phyloP scores from a whole-genome alignment of 176 grass and related monocot species.

The Aechmea fasciata region DNA sequence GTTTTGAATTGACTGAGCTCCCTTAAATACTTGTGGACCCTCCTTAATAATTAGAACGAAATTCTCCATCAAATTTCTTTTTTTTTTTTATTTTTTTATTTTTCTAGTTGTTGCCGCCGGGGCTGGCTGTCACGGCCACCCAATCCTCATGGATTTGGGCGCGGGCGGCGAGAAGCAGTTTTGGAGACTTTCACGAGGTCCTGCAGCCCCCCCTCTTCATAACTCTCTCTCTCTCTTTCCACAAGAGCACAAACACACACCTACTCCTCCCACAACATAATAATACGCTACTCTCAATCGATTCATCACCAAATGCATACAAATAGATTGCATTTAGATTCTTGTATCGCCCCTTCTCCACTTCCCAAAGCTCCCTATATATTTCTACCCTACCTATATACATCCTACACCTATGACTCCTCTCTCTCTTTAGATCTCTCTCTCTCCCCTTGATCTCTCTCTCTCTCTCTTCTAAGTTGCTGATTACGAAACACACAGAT shows the following conservation, averaged over 20 bases:
- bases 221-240: background rate
- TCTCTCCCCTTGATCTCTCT: background rate
- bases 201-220: background rate
- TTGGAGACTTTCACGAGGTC: background rate
- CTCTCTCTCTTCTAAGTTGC: slow-evolving; percentile 2
- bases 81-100: background rate
- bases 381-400: too few relatives aligned
- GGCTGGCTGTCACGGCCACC: background rate
- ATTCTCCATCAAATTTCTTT: too few relatives aligned
- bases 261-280: background rate
- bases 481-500: slow-evolving; percentile 29
- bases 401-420: background rate
- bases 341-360: background rate
- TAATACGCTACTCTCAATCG: too few relatives aligned
- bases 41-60: too few relatives aligned
- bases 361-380: slow-evolving; percentile 29
- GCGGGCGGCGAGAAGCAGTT: background rate
- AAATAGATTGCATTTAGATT: too few relatives aligned
- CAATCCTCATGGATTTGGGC: slow-evolving; percentile 1
- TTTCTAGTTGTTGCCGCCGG: background rate
- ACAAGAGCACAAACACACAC: background rate
- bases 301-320: too few relatives aligned
- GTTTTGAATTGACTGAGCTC: too few relatives aligned
- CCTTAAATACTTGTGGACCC: too few relatives aligned
- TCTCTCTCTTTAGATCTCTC: background rate